Evolutionary conservation across 768 basidiomycete genomes (phyloP).

Genomic region (Tylopilus cervinicoccineus): DNA sequence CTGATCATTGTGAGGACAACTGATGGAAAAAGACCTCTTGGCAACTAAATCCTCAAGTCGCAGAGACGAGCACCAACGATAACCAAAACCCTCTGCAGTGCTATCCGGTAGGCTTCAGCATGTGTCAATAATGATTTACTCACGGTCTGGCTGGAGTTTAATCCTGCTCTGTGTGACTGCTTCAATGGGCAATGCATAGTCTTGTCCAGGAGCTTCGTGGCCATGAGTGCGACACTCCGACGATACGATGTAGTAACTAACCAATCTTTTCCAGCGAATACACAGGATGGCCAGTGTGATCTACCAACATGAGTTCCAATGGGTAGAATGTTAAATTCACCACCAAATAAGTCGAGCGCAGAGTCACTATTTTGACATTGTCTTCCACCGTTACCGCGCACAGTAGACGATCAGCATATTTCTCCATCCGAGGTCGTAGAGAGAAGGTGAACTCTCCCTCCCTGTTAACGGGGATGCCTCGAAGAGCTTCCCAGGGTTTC

Average conservation of each 20-base stretch:
- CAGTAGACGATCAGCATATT: constrained; percentile 74
- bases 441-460: constrained; percentile 90
- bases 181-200: constrained; percentile 87
- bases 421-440: constrained; percentile 74
- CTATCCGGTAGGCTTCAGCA: constrained; percentile 2
- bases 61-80: constrained; percentile 86
- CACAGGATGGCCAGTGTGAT: constrained; percentile 77
- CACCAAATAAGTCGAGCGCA: constrained; percentile 89
- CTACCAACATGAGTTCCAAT: constrained; percentile 85
- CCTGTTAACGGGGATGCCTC: constrained; percentile 85
- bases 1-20: constrained; percentile 77
- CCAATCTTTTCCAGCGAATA: constrained; percentile 82
- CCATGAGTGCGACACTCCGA: constrained; percentile 49
- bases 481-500: constrained; percentile 85
- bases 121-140: constrained; percentile 25
- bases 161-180: constrained; percentile 79
- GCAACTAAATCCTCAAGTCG: constrained; percentile 86
- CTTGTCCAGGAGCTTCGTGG: constrained; percentile 74
- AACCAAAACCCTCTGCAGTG: constrained; percentile 85
- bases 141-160: constrained; percentile 89
- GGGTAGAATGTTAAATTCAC: constrained; percentile 91
- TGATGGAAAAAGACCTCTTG: constrained; percentile 67
- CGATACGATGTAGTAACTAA: constrained; percentile 24
- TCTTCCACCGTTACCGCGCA: constrained; percentile 89
- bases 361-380: constrained; percentile 90